Evolutionary conservation across 345 rosid genomes (phyloP).

Genomic region (Eucalyptus tenuipes): DNA sequence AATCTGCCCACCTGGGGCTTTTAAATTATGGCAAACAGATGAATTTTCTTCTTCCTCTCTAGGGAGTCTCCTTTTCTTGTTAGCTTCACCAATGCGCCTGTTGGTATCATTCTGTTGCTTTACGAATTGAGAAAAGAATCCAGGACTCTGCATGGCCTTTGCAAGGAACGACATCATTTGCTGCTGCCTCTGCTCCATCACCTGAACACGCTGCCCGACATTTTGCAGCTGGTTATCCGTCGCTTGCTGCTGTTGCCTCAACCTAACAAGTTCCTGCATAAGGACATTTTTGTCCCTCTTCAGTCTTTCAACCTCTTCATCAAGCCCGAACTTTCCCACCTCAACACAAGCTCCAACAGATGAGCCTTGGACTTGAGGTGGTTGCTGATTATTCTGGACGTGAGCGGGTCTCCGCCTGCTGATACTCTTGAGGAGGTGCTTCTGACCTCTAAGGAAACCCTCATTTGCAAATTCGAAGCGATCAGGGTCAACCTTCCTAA

Average conservation of each 20-base stretch:
- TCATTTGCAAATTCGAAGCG: constrained; percentile 89
- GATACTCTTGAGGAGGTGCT: constrained; percentile 53
- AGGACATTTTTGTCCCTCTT: constrained; percentile 86
- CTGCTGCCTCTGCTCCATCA: constrained; percentile 92
- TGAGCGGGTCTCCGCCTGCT: constrained; percentile 59
- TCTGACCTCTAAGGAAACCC: constrained; percentile 77
- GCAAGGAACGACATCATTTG: constrained; percentile 89
- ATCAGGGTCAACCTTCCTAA: constrained; percentile 84
- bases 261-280: constrained; percentile 84
- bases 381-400: constrained; percentile 28
- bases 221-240: constrained; percentile 65
- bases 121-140: constrained; percentile 70
- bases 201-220: constrained; percentile 72
- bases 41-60: constrained; percentile 32
- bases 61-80: constrained; percentile 67
- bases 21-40: constrained; percentile 7
- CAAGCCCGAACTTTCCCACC: constrained; percentile 80
- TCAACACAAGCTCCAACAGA: constrained; percentile 68
- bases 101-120: constrained; percentile 57
- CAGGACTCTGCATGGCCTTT: constrained; percentile 77
- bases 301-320: constrained; percentile 80
- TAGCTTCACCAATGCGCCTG: constrained; percentile 46
- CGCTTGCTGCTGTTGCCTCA: constrained; percentile 81
- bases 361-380: constrained; percentile 40
- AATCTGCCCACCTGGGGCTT: constrained; percentile 45